Percentiles rank a stretch among this genome's conserved stretches.
These are phyloP conservation scores for Marasmius sp. DNA, from an alignment of 1,284 basidiomycete genomes.

Conservation along the genomic window DNA sequence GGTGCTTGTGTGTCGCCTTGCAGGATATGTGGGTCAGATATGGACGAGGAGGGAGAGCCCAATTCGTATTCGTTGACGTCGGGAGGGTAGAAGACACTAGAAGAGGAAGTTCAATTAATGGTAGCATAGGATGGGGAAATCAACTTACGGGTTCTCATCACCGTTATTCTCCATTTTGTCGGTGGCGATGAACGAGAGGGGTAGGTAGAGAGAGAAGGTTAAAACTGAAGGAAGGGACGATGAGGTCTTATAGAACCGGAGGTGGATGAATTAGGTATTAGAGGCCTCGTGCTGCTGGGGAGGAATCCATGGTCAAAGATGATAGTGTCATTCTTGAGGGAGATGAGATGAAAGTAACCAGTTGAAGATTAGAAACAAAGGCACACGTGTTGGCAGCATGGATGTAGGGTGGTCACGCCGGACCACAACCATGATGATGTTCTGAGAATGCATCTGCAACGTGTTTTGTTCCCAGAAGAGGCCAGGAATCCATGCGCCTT, in stretches of 20 bases:
- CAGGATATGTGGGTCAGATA: background rate
- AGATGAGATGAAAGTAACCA: background rate
- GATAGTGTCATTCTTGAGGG: background rate
- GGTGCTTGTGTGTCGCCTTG: background rate
- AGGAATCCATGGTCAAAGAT: background rate
- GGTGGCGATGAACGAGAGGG: background rate
- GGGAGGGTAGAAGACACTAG: background rate
- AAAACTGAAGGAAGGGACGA: background rate
- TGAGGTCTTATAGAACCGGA: background rate
- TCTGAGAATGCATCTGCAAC: background rate
- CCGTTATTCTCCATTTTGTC: background rate
- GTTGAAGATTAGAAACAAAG: background rate
- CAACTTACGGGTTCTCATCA: background rate
- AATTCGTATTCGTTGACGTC: background rate
- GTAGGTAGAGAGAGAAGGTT: background rate
- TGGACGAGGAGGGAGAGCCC: background rate
- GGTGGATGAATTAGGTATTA: background rate
- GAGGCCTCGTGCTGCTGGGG: conserved; percentile 1
- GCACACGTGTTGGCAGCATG: conserved; percentile 2
- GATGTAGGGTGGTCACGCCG: background rate
- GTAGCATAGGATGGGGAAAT: background rate
- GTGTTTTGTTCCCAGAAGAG: background rate
- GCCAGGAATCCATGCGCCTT: background rate
- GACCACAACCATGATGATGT: background rate
- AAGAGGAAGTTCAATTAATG: background rate